Base-by-base conservation (phyloP, 805 yeast species). In the Kuraishia floccosa region DNA sequence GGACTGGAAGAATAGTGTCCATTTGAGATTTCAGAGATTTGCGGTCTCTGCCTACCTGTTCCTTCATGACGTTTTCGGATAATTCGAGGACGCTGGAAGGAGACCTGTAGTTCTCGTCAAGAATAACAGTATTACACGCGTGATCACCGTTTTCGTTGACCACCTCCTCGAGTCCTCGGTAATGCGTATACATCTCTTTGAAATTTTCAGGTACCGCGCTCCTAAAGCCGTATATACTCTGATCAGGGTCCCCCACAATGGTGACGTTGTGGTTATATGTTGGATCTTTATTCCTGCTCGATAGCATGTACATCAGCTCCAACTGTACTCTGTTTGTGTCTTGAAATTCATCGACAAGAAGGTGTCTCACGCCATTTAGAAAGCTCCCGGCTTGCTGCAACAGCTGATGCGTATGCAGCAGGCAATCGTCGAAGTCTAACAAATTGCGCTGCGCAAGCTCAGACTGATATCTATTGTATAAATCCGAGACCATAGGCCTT, bases 201-300 rank as follows among this genome's bases (percentile, higher is more conserved):
- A 87, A 83, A 43, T 82, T 86, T 12, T 60, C 56, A 1, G 78
- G 62, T 22, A 74, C 73, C 0, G 96, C 96, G 43, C 78, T 75
- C 37, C 97, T 60, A 42, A 89, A 89, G 0, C 79, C 85, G 50
- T 91, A 89, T 15, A 89, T 89, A 46, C 94, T 78, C 52, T 89
- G 98, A 51, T 91, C 96, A 0, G 96, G 95, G 47, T 89, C 98
- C 1, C 98, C 98, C 2, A 89, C 96, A 1, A 86, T 76, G 0
- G 96, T 83, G 6, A 89, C 66, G 35, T 76, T 76, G 37, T 72
- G 49, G 23, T 60, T 62, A 13, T 46, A 31, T 3, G 51, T 43
- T 24, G 66, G 58, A 35, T 58, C 59, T 9, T 47, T 44, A 0
- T 76, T 63, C 18, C 33, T 33, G 4, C 30, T 19, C 4, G 33